These are phyloP conservation scores for Sonneratia caseolaris DNA, from an alignment of 345 rosid species.

Conservation along the genomic window DNA sequence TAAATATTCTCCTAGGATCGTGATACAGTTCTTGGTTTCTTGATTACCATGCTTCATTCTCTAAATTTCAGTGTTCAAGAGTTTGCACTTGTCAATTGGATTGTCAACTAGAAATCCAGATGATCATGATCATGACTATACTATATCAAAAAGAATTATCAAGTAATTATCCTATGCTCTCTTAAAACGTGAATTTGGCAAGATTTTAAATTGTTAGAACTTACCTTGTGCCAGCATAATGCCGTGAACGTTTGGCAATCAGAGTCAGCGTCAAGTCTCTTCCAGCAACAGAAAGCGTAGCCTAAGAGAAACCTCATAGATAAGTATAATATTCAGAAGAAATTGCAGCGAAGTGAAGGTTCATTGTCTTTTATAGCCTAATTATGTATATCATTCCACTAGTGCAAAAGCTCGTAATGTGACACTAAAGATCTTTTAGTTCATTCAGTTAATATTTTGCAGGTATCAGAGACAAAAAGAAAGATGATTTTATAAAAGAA, in stretches of 20 bases:
- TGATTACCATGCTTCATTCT: too few relatives aligned
- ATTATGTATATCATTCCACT: neutral
- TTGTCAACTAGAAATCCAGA: too few relatives aligned
- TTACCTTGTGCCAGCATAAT: constrained; percentile 96
- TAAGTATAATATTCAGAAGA: constrained; percentile 13
- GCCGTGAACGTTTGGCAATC: constrained; percentile 96
- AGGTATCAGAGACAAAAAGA: neutral
- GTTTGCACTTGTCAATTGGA: too few relatives aligned
- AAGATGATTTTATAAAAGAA: neutral
- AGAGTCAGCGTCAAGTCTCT: constrained; percentile 70
- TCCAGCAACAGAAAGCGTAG: constrained; percentile 60
- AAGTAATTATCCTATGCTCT: too few relatives aligned
- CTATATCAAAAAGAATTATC: too few relatives aligned
- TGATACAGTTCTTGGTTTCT: too few relatives aligned
- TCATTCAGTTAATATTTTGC: neutral
- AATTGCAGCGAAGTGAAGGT: neutral
- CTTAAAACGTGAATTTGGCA: neutral
- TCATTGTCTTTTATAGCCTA: neutral
- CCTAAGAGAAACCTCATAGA: constrained; percentile 31
- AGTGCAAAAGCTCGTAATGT: neutral
- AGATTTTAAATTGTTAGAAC: constrained; percentile 2
- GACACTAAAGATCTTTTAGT: neutral
- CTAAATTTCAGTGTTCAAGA: too few relatives aligned
- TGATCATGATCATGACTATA: too few relatives aligned
- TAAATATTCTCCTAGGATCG: too few relatives aligned